A percentile compares a stretch with the other conserved stretches of the same genome.
These are phyloP conservation scores for Podaxis sp. DNA, from an alignment of 768 basidiomycete species.

Conservation along the genomic window DNA sequence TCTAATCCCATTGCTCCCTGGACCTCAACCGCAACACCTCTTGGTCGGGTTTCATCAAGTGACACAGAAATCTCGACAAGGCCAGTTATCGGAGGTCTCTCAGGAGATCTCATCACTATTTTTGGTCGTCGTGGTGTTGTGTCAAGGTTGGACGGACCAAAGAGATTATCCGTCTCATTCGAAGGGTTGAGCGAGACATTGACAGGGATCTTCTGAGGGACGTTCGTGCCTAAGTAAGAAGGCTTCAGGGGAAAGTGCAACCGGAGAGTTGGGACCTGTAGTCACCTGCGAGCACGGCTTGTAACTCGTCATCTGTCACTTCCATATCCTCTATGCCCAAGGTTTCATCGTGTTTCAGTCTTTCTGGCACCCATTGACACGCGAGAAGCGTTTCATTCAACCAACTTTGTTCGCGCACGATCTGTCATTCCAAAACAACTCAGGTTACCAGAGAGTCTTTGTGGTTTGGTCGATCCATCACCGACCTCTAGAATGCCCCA, in stretches of 20 bases:
- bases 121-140: constrained; percentile 44
- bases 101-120: constrained; percentile 68
- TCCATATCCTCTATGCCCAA: constrained; percentile 32
- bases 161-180: constrained; percentile 38
- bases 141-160: constrained; percentile 40
- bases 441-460: neutral
- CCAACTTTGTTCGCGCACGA: constrained; percentile 85
- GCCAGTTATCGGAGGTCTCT: constrained; percentile 62
- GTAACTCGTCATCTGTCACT: constrained; percentile 56
- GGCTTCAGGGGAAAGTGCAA: neutral
- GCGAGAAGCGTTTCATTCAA: constrained; percentile 67
- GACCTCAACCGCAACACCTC: constrained; percentile 58
- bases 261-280: neutral
- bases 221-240: constrained; percentile 42
- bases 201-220: constrained; percentile 68
- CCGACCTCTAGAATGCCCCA: constrained; percentile 73
- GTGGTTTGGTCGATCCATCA: constrained; percentile 6
- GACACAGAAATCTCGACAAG: constrained; percentile 63
- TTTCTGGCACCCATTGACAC: constrained; percentile 65
- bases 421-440: constrained; percentile 33
- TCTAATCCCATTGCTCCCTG: constrained; percentile 59
- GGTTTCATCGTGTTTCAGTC: constrained; percentile 27
- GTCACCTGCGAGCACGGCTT: constrained; percentile 64
- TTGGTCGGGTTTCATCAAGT: constrained; percentile 55
- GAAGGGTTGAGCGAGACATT: constrained; percentile 61